Evolutionary conservation across 495 filamentous ascomycete genomes (phyloP), one percentile per base, ranked within the genome.

Genomic region (Chaetomidium leptoderma): DNA sequence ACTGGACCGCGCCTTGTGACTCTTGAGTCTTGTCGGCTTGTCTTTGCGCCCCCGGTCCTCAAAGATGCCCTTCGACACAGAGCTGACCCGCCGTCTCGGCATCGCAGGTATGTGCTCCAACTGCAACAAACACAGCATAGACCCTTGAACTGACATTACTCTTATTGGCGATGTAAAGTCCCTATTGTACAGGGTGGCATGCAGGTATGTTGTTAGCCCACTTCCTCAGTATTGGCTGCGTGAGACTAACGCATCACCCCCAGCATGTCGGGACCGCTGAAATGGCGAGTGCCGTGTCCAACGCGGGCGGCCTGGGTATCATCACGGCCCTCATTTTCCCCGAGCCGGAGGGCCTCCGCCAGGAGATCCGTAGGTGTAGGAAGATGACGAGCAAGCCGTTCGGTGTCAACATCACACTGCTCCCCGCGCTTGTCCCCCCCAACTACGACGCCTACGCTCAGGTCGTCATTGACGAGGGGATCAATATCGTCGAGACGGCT

Each of bases 171-270:
- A 57, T 58, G 21, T 51, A 39, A 59, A 93, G 91, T 97, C 62
- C 93, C 93, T 57, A 80, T 98, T n/a, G 90, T 98, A 44, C 93
- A 98, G 79, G 93, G 93, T 70, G 93, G 93, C 55, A 97, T 96
- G 71, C 68, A 72, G 59, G 66, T 67, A 64, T n/a, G n/a, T n/a
- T n/a, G n/a, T n/a, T n/a, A 65, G 67, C 64, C 33, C n/a, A n/a
- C 33, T 21, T n/a, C 46, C 78, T 21, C 65, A 14, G n/a, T 33
- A 27, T 19, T 30, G 4, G 16, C 16, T 7, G 14, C 30, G 9
- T 2, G 6, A 30, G 27, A 46, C 63, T 70, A 64, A 70, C 62
- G 49, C 27, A 24, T 6, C 32, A n/a, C 17, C 8, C 32, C 2
- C 33, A 74, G 69, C 66, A 72, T 65, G 71, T 86, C 44, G 88